Evolutionary conservation across 2,329 filamentous ascomycete species (phyloP), one percentile per base, ranked within the genome.

Genomic region (Boeremia lycopersici): DNA sequence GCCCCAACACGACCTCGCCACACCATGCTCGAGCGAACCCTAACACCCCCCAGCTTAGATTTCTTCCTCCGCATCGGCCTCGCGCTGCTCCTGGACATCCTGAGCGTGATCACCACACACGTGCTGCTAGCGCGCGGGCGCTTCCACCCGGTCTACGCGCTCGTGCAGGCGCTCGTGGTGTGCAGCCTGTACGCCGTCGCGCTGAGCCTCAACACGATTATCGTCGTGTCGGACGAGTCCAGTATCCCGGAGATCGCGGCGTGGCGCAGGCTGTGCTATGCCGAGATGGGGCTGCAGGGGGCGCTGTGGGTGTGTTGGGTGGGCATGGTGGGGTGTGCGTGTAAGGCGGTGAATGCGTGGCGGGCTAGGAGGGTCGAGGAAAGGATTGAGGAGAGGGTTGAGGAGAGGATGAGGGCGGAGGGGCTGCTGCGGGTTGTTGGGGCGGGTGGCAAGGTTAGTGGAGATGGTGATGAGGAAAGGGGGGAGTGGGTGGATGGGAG

Each of bases 11-110:
- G n/a, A n/a, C n/a, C n/a, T n/a, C n/a, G n/a, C 19, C 19, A 23
- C 19, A 23, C 19, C 19, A 23, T 5, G 3, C 19, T 23, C 19
- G 19, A 23, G 19, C 5, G 5, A 23, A 23, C 19, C n/a, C 30
- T 35, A 35, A 49, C 25, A 7, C 2, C 12, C 4, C 10, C 5
- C 34, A 50, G 48, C 9, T 2, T 17, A 10, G 25, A 36, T 11
- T 50, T 43, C 31, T 50, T 44, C 48, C 5, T 44, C 39, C 48
- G 48, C 40, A 39, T 50, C 33, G 48, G 48, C 31, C 35, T 50
- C 25, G 48, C 40, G 12, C 40, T 50, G 8, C 5, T 43, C 39
- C 40, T 33, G 2, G 40, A 44, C 33, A 33, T 33, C 17, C 31
- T 50, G 13, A 9, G 4, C 17, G 28, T 29, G 9, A 12, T 50